Evolutionary conservation across 306 rosid genomes (phyloP), one percentile per base, ranked within the genome.

Genomic region (Cicer chorassanicum): DNA sequence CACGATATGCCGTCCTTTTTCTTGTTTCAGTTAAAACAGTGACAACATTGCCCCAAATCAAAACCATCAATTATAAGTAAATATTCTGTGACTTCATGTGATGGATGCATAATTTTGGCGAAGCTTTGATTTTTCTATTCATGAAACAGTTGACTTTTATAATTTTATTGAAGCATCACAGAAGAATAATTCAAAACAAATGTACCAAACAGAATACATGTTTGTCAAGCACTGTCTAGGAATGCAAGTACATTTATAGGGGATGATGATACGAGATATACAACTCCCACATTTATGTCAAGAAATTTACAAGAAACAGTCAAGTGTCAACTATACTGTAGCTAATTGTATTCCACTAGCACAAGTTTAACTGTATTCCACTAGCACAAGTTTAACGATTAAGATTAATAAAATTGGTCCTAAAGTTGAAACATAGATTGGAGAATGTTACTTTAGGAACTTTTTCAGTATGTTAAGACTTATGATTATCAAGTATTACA

Each of bases 341-440:
- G 57, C 77, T 24, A 68, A 73, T 24, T 57, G 43, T 56, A 55
- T 44, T 45, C n/a, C n/a, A n/a, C n/a, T n/a, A n/a, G n/a, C n/a
- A n/a, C n/a, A n/a, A n/a, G n/a, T n/a, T n/a, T n/a, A n/a, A n/a
- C n/a, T n/a, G n/a, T n/a, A n/a, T n/a, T n/a, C 38, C 45, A 44
- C 39, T 73, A 24, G 15, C 12, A 24, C 29, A 24, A 24, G 2
- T 24, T 24, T 24, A 24, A 24, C 24, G 29, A 24, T 24, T 24
- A 24, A 24, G 29, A 24, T 24, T 24, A 24, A 24, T 24, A 24
- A 24, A 24, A 24, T 24, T 24, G 29, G 29, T 24, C 29, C 3
- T 24, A 24, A 24, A 24, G 29, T 24, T 24, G 29, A 24, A 24
- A 24, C 29, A 24, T 24, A 24, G 2, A 24, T 24, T 24, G 29